Base-by-base conservation (phyloP, 2,329 filamentous ascomycete genomes). In the Sclerotinia glacialis region DNA sequence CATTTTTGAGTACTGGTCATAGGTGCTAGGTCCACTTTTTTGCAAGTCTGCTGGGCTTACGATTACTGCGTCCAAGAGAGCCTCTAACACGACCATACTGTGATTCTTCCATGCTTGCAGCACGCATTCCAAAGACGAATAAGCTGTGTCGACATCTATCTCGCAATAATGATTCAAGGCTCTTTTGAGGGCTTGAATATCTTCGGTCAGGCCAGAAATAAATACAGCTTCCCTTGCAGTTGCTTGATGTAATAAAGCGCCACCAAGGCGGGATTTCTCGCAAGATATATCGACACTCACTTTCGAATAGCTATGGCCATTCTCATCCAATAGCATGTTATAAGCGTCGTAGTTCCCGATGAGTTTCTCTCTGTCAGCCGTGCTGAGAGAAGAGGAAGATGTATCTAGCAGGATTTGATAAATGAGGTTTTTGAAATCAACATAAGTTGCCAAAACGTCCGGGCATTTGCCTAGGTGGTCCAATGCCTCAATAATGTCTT, bases 401-500 rank as follows among this genome's bases (percentile, higher is more conserved):
- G 14, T 6, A 12, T 54, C 55, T 31, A 67, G 26, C 3, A 68
- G 26, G 67, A 65, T 58, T 37, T 55, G 60, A 5, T 70, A 69
- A 46, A 78, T 44, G 49, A 75, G 73, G 49, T 71, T 75, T 31
- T 74, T 64, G 42, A 77, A 71, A 28, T 78, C 77, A 31, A 77
- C 69, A 42, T 76, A 78, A 11, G 75, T 77, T 9, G 76, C 75
- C 47, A 71, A 67, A 28, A 78, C 65, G 9, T 67, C 64, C 16
- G 66, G 61, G 31, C 44, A 65, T 16, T 40, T 12, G 54, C 23
- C 18, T 52, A 44, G 42, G 28, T n/a, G 5, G 18, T 42, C 14
- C 14, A 53, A 42, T 11, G 21, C 21, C 46, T 60, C 44, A 47
- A 65, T 37, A 9, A 56, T 31, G n/a, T 65, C 37, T 40, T 60